Evolutionary conservation across 306 rosid species (phyloP).

Genomic region (Begonia peltatifolia): DNA sequence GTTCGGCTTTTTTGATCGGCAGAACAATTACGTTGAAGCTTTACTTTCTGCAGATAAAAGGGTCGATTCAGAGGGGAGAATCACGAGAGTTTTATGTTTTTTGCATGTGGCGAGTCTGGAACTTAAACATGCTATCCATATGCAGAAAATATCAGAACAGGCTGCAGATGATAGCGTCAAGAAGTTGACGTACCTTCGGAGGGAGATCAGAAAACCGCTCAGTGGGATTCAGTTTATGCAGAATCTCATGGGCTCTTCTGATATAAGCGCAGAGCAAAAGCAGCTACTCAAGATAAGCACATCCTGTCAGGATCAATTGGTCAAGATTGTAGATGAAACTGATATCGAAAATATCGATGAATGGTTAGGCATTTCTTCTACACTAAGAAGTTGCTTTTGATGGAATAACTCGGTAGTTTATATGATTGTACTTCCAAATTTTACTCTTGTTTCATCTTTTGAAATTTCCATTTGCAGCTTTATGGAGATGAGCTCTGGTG

Average conservation of each 20-base stretch:
- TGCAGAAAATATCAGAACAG: slow-evolving; percentile 25
- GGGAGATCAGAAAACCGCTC: slow-evolving; percentile 20
- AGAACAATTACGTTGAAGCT: slow-evolving; percentile 22
- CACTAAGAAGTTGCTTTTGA: no score
- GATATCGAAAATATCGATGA: slow-evolving; percentile 28
- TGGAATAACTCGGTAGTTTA: no score
- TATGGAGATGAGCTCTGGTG: slow-evolving; percentile 20
- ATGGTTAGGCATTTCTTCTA: slow-evolving; percentile 9
- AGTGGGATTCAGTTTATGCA: slow-evolving; percentile 23
- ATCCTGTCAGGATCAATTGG: slow-evolving; percentile 24
- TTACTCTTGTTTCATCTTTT: not conserved
- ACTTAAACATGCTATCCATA: slow-evolving; percentile 26
- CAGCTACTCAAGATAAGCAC: slow-evolving; percentile 17
- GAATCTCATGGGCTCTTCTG: slow-evolving; percentile 24
- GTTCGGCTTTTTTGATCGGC: slow-evolving; percentile 20
- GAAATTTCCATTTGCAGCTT: slow-evolving; percentile 12
- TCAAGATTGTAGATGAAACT: slow-evolving; percentile 24
- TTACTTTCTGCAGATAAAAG: slow-evolving; percentile 24
- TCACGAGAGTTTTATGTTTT: slow-evolving; percentile 28
- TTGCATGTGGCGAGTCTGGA: slow-evolving; percentile 29
- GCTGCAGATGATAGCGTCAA: slow-evolving; percentile 24
- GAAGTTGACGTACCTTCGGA: slow-evolving; percentile 26
- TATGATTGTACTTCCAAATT: no score
- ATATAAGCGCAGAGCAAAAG: slow-evolving; percentile 21
- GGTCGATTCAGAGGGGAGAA: slow-evolving; percentile 18